phyloP scores from a whole-genome alignment of 495 filamentous ascomycete genomes.

The Tuber calosporum region DNA sequence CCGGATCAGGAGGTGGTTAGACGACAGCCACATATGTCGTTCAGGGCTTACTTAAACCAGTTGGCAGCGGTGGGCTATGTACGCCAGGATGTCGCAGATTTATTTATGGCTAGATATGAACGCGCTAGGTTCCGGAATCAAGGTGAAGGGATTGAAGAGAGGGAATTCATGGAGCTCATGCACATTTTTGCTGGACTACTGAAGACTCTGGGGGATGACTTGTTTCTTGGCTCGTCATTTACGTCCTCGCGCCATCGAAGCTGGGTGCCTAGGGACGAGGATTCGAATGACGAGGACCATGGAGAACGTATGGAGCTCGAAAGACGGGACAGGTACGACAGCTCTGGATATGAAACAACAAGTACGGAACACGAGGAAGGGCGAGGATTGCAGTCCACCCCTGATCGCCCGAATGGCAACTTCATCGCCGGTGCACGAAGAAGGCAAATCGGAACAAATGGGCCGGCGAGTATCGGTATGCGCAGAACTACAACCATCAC shows the following conservation, averaged over 20 bases:
- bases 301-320: slow-evolving; percentile 16
- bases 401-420: slow-evolving; percentile 1
- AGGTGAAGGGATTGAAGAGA: slow-evolving; percentile 51
- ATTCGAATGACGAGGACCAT: slow-evolving; percentile 6
- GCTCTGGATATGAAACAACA: slow-evolving; percentile 31
- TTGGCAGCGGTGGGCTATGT: slow-evolving; percentile 63
- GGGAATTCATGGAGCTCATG: slow-evolving; percentile 76
- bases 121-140: slow-evolving; percentile 58
- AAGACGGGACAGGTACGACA: slow-evolving; percentile 25
- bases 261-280: slow-evolving; percentile 6
- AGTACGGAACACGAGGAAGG: slow-evolving; percentile 29
- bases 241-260: not conserved
- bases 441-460: slow-evolving; percentile 12
- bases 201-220: slow-evolving; percentile 55
- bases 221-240: slow-evolving; percentile 39
- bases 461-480: slow-evolving; percentile 16
- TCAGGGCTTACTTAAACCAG: slow-evolving; percentile 70
- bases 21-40: slow-evolving; percentile 62
- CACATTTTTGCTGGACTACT: slow-evolving; percentile 76
- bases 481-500: slow-evolving; percentile 9
- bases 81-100: slow-evolving; percentile 49
- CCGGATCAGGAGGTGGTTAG: slow-evolving; percentile 63
- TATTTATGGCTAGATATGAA: slow-evolving; percentile 75
- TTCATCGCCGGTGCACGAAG: not conserved
- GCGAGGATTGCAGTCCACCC: slow-evolving; percentile 13